Evolutionary conservation across 129 eudicot genomes (phyloP).

Genomic region (Ambrosia artemisiifolia): DNA sequence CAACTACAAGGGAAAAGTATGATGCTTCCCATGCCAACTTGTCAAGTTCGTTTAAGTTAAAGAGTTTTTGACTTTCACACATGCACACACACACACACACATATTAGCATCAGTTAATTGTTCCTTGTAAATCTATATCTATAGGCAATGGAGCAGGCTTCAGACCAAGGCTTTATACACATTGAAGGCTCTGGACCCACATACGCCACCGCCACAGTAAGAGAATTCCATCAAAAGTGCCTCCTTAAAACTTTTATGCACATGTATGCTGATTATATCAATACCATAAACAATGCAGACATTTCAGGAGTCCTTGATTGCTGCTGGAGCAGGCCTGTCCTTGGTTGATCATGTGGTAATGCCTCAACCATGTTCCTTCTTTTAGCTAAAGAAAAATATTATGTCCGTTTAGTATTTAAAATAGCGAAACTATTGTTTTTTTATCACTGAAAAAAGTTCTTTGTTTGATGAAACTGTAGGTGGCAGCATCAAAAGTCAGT

Average conservation of each 20-base stretch:
- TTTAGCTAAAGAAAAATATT: too few species aligned
- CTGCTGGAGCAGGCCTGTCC: conserved; percentile 97
- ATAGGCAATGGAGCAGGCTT: conserved; percentile 87
- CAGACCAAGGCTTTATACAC: conserved; percentile 73
- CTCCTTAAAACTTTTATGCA: not conserved
- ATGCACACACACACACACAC: too few species aligned
- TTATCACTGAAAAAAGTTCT: too few species aligned
- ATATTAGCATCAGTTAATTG: not conserved
- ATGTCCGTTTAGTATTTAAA: too few species aligned
- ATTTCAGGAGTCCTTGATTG: conserved; percentile 75
- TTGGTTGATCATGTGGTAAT: conserved; percentile 94
- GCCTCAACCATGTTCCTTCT: conserved; percentile 21
- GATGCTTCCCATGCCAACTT: not conserved
- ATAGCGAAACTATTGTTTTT: too few species aligned
- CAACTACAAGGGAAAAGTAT: not conserved
- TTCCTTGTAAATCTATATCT: conserved; percentile 11
- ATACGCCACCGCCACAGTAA: conserved; percentile 91
- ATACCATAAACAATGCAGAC: conserved; percentile 54
- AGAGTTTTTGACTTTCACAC: too few species aligned
- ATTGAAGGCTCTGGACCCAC: conserved; percentile 98
- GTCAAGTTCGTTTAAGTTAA: too few species aligned
- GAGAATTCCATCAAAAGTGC: conserved; percentile 25
- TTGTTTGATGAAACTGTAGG: conserved; percentile 41
- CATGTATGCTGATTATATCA: not conserved
- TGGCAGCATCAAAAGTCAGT: conserved; percentile 61